Base-by-base conservation (phyloP, 2,329 filamentous ascomycete species). In the Penicillium sp. region DNA sequence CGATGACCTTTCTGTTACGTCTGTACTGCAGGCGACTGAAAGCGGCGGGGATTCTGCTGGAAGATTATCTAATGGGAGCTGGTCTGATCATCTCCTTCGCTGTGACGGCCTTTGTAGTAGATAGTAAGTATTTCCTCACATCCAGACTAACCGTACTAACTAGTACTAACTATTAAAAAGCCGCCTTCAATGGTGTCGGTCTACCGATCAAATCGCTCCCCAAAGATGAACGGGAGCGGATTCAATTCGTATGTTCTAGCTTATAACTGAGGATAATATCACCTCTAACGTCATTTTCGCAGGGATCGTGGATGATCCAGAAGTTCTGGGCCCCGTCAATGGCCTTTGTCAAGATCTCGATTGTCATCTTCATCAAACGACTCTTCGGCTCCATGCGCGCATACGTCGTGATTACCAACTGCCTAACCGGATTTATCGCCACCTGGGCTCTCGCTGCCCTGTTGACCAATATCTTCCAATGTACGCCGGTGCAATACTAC, bases 391-490 rank as follows among this genome's bases (percentile, higher is more conserved):
- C 51, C 1, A 48, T 48, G 15, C 31, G 31, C 56, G 4, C 15
- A 43, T 33, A 48, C 21, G 31, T 34, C 10, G 15, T 48, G 9
- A n/a, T 10, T 51, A 61, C n/a, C 21, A 21, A 39, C 45, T 51
- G 47, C 11, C 41, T 59, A 5, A 43, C 23, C 0, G 33, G 27
- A 4, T 56, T 65, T 10, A 55, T 60, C 19, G 33, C 55, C 9
- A 10, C 46, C 8, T 66, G 64, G 64, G 61, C 52, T 10, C 15
- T 62, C 11, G 57, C 60, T 3, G 58, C 57, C 2, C 29, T 66
- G 1, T 27, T 66, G n/a, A 60, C 51, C 5, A 64, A 65, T 54
- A 65, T 48, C 3, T 62, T 66, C 7, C 64, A 66, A 46, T 65
- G 63, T 27, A 57, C 25, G 34, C 64, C 64, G 25, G 56, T 63